Base-by-base conservation (phyloP, 2,329 filamentous ascomycete species). In the Calonectria naviculata region DNA sequence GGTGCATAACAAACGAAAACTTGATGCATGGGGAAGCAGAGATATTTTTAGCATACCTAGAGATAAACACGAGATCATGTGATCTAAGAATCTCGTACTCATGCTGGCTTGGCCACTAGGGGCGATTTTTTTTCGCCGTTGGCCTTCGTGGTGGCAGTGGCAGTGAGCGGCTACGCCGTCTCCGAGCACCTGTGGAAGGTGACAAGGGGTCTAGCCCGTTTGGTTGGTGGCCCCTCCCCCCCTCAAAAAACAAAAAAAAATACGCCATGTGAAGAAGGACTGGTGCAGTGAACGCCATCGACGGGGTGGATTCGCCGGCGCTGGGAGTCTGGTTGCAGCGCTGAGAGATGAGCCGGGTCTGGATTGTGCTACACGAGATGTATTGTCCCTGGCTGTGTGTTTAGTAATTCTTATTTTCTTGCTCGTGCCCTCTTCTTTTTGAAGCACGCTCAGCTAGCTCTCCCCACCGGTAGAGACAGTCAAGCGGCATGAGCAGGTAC, bases 51-150 rank as follows among this genome's bases (percentile, higher is more conserved):
- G 77, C 49, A 61, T 24, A 26, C 34, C 41, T n/a, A 12, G 66
- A 46, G 42, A 54, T 52, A 71, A 76, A 80, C 78, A 80, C 79
- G 78, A 80, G 79, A 75, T 80, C 78, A 80, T 72, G 78, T 80
- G 79, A 75, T 21, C 49, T 12, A 26, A 17, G 28, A n/a, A 46
- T 63, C 61, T 66, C 61, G 46, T 56, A 60, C 60, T 38, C 67
- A 52, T 49, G 28, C 56, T 66, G n/a, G n/a, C n/a, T n/a, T 44
- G 41, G 56, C 65, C 49, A 67, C 67, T 64, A 34, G 62, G 62
- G 62, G 34, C 56, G 31, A 29, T 36, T 70, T 64, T 65, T 68
- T 71, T 62, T 61, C 65, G 54, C 58, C 36, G 28, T 17, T 29
- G 17, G n/a, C n/a, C 6, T 36, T 41, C 29, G 12, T 42, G 24